phyloP scores from a whole-genome alignment of 2,329 filamentous ascomycete genomes.

The Trematosphaeria pertusa region DNA sequence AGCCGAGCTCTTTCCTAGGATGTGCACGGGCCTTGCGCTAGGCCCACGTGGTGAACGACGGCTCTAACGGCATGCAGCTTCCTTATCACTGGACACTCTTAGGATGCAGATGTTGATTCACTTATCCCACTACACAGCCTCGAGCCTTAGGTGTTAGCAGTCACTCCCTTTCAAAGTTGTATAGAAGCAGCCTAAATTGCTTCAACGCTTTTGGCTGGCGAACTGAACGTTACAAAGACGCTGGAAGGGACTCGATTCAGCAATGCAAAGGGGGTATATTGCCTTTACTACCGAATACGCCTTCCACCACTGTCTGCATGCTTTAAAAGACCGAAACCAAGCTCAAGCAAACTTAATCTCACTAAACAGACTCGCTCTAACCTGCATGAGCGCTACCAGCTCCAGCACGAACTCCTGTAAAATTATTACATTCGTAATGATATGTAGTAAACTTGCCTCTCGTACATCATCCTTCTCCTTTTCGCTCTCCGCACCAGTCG shows the following conservation, averaged over 20 bases:
- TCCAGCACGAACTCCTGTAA: conserved; percentile 60
- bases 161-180: no score
- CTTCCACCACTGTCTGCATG: background rate
- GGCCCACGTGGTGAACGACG: conserved; percentile 9
- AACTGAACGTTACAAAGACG: no score
- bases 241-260: no score
- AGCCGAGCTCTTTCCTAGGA: background rate
- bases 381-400: conserved; percentile 56
- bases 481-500: conserved; percentile 15
- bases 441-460: conserved; percentile 56
- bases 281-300: background rate
- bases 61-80: no score
- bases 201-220: no score
- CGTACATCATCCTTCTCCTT: conserved; percentile 37
- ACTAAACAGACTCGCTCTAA: conserved; percentile 56
- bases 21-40: conserved; percentile 12
- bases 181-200: no score
- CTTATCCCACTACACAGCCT: no score
- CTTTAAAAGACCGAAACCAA: background rate
- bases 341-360: conserved; percentile 52
- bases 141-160: no score
- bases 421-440: conserved; percentile 59
- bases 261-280: conserved; percentile 11
- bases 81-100: no score
- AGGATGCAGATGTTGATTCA: no score